Percentiles rank a stretch among this genome's conserved stretches.
phyloP scores from a whole-genome alignment of 257 asterid genomes.

The Paraleonurus japonicus region DNA sequence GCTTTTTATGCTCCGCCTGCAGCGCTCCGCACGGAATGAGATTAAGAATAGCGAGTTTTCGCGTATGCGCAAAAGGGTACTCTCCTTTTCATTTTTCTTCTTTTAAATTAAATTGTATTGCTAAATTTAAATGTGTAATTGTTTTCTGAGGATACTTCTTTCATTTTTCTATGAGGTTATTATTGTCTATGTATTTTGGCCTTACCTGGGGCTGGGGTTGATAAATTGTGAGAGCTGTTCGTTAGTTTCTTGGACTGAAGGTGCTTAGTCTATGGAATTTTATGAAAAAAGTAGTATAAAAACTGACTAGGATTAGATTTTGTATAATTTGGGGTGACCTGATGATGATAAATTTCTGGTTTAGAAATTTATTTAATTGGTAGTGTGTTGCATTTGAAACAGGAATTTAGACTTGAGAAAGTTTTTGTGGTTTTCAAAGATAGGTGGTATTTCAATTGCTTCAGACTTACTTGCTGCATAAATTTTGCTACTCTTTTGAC shows the following conservation, averaged over 20 bases:
- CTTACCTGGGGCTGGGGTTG: too few species aligned
- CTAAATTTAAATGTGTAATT: not conserved
- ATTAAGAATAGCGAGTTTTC: slow-evolving; percentile 87
- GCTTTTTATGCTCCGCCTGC: slow-evolving; percentile 95
- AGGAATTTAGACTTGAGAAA: not conserved
- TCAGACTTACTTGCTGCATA: slow-evolving; percentile 11
- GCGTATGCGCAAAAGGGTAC: slow-evolving; percentile 87
- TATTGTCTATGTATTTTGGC: not conserved
- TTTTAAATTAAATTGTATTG: not conserved
- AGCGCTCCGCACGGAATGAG: slow-evolving; percentile 89
- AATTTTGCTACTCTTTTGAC: not conserved
- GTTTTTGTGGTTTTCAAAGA: not conserved
- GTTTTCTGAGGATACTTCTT: not conserved
- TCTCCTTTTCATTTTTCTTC: not conserved
- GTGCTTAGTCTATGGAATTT: not conserved
- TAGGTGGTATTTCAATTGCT: not conserved
- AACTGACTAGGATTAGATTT: not conserved
- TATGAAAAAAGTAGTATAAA: not conserved
- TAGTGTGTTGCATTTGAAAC: slow-evolving; percentile 14
- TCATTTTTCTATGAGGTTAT: not conserved
- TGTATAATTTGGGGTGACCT: not conserved
- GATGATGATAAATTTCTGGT: not conserved
- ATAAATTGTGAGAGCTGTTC: not conserved
- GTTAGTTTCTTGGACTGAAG: not conserved
- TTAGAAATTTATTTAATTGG: not conserved